Percentiles rank a stretch among this genome's conserved stretches.
Evolutionary conservation across 192 early-diverging fungal species (phyloP).

Genomic region (Rhizophagus prolifer): DNA sequence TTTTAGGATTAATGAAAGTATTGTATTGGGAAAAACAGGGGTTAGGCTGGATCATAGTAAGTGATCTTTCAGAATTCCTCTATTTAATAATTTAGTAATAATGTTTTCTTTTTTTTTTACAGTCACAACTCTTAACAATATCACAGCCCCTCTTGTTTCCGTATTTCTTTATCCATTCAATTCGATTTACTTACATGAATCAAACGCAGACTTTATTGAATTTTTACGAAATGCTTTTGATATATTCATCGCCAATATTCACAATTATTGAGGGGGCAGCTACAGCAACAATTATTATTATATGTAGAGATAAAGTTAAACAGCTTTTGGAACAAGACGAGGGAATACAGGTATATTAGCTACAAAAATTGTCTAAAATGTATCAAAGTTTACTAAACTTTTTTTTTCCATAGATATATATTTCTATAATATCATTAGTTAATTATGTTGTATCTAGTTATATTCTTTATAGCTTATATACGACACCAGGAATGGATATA

Average conservation of each 20-base stretch:
- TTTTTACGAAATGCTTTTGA: slow-evolving; percentile 12
- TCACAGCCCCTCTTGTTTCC: slow-evolving; percentile 17
- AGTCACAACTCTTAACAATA: slow-evolving; percentile 18
- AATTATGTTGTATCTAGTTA: not conserved
- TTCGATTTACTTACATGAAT: not conserved
- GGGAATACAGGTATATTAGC: not conserved
- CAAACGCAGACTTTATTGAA: not conserved
- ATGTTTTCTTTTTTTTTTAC: not conserved
- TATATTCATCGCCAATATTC: slow-evolving; percentile 12
- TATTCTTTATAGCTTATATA: not conserved
- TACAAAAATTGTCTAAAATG: not conserved
- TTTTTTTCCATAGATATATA: slow-evolving; percentile 2
- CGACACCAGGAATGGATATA: not conserved
- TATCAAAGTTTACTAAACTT: not conserved
- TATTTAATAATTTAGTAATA: not conserved
- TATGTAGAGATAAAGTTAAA: not conserved
- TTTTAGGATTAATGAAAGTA: not conserved
- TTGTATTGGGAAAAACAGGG: slow-evolving; percentile 6
- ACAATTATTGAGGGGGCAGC: slow-evolving; percentile 13
- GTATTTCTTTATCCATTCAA: slow-evolving; percentile 12
- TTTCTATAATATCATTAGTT: slow-evolving; percentile 2
- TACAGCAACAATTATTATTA: not conserved
- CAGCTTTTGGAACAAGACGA: not conserved
- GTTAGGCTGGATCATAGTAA: slow-evolving; percentile 24
- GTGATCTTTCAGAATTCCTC: not conserved